Evolutionary conservation across 1,284 basidiomycete genomes (phyloP).

Genomic region (Tylopilus sp.): DNA sequence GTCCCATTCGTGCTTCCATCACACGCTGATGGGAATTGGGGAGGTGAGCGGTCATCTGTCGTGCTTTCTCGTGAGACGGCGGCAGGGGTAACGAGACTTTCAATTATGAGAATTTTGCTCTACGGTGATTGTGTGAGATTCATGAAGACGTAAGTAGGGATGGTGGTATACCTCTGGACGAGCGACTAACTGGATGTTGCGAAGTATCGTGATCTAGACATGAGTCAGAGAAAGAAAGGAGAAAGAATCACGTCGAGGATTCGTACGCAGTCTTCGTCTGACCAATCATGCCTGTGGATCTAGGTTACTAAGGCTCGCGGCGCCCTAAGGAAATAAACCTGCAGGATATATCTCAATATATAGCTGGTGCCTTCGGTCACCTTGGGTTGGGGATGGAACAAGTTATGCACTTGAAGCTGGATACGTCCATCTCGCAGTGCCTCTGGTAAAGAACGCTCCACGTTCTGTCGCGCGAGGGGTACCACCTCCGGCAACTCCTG

Average conservation of each 20-base stretch:
- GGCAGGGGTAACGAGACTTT: slow-evolving; percentile 3
- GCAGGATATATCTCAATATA: slow-evolving; percentile 9
- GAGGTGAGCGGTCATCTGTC: background rate
- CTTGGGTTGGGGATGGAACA: slow-evolving; percentile 4
- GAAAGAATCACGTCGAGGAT: background rate
- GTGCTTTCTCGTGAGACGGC: background rate
- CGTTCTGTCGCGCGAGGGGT: slow-evolving; percentile 4
- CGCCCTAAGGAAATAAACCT: background rate
- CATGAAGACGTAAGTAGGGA: background rate
- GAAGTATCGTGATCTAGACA: slow-evolving; percentile 2
- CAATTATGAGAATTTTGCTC: slow-evolving; percentile 9
- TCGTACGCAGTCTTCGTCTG: slow-evolving; percentile 10
- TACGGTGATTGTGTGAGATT: background rate
- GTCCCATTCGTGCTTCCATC: background rate
- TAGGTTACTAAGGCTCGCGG: background rate
- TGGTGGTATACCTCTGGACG: background rate
- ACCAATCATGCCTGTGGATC: slow-evolving; percentile 6
- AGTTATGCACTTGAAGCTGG: slow-evolving; percentile 3
- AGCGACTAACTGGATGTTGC: slow-evolving; percentile 2
- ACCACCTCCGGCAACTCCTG: slow-evolving; percentile 8
- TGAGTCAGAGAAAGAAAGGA: background rate
- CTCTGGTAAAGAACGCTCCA: slow-evolving; percentile 1
- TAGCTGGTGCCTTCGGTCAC: background rate
- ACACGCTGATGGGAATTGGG: background rate
- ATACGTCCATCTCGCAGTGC: slow-evolving; percentile 7